phyloP scores from a whole-genome alignment of 2,329 filamentous ascomycete genomes.

The Pseudopyricularia cyperi region DNA sequence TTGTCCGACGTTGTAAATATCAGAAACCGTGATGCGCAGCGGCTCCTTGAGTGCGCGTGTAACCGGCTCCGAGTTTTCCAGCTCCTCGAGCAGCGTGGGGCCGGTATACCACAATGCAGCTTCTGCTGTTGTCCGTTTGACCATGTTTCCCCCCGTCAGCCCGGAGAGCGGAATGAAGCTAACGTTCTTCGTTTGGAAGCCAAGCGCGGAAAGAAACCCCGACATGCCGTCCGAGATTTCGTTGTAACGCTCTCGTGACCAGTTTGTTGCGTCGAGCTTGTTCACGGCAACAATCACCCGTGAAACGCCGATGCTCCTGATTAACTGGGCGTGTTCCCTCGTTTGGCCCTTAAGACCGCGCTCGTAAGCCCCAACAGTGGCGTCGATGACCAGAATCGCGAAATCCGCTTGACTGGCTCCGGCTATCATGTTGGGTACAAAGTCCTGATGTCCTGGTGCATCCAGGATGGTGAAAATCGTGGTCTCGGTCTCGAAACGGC shows the following conservation, averaged over 20 bases:
- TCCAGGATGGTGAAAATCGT: conserved; percentile 90
- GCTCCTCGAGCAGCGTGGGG: conserved; percentile 64
- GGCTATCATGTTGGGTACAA: conserved; percentile 98
- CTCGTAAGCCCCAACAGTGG: conserved; percentile 82
- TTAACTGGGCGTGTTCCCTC: conserved; percentile 78
- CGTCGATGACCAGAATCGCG: conserved; percentile 86
- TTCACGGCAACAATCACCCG: conserved; percentile 84
- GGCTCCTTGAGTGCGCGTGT: conserved; percentile 62
- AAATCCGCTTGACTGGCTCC: conserved; percentile 94
- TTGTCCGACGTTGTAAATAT: conserved; percentile 72
- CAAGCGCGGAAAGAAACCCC: conserved; percentile 69
- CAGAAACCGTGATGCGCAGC: conserved; percentile 73
- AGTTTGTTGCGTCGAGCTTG: conserved; percentile 79
- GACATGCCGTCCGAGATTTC: conserved; percentile 76
- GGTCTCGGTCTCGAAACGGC: conserved; percentile 80
- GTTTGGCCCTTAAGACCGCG: conserved; percentile 89
- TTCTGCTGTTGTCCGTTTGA: conserved; percentile 38
- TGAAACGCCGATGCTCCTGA: conserved; percentile 83
- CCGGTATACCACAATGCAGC: conserved; percentile 69
- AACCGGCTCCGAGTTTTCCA: conserved; percentile 71
- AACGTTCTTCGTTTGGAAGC: conserved; percentile 70
- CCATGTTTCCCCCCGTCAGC: conserved; percentile 77
- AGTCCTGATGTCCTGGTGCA: conserved; percentile 87
- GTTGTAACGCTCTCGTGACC: conserved; percentile 72
- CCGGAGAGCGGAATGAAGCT: conserved; percentile 85